A percentile compares a stretch with the other conserved stretches of the same genome.
Conservation (phyloP, 2,329 filamentous ascomycete genomes). For the Claviceps fusiformis region DNA sequence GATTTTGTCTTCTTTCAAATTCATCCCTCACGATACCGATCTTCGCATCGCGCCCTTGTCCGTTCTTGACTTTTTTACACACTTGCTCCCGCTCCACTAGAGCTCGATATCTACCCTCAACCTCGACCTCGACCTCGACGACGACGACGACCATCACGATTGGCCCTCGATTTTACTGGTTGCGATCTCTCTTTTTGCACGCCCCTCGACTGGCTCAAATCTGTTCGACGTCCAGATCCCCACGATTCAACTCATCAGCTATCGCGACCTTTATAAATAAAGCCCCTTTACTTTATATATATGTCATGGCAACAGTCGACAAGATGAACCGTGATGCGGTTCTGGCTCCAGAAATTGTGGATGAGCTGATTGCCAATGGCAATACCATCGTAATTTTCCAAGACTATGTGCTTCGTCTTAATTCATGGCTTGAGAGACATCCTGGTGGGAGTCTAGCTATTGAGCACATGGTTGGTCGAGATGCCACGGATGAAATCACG, state of each 20-base stretch:
- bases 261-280: background rate
- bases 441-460: slow-evolving; percentile 47
- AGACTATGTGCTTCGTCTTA: slow-evolving; percentile 39
- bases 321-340: slow-evolving; percentile 28
- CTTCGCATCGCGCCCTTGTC: background rate
- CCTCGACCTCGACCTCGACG: background rate
- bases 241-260: background rate
- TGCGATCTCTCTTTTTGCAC: no score
- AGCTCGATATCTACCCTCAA: no score
- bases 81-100: background rate
- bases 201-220: background rate
- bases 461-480: slow-evolving; percentile 34
- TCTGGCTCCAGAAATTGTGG: slow-evolving; percentile 31
- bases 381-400: slow-evolving; percentile 42
- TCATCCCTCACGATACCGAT: background rate
- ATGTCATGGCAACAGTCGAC: background rate
- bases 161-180: background rate
- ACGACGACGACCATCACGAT: background rate
- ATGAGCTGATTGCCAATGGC: slow-evolving; percentile 39
- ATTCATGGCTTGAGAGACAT: slow-evolving; percentile 44
- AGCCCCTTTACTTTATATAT: background rate
- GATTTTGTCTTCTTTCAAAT: background rate
- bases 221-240: background rate
- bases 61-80: background rate
- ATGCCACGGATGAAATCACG: slow-evolving; percentile 23